Conservation (phyloP, 441 rosid species). For the Flueggea neowawraea region DNA sequence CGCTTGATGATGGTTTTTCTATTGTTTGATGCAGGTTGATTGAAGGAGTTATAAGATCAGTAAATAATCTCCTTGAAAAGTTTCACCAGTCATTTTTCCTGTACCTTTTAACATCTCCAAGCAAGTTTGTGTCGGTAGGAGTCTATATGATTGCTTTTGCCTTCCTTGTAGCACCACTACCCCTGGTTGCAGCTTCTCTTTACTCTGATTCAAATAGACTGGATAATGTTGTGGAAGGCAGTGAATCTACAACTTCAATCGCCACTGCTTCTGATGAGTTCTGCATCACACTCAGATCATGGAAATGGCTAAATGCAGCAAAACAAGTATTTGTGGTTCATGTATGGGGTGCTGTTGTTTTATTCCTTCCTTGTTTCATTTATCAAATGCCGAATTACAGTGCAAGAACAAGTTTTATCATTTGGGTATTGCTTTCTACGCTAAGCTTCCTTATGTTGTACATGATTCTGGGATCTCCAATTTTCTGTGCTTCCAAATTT, state of each 20-base stretch:
- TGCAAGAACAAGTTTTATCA: conserved; percentile 41
- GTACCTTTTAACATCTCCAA: conserved; percentile 77
- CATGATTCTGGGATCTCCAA: conserved; percentile 42
- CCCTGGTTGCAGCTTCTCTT: conserved; percentile 84
- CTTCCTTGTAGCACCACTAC: conserved; percentile 87
- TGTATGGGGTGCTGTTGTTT: conserved; percentile 57
- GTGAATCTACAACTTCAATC: conserved; percentile 13
- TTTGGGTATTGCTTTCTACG: conserved; percentile 56
- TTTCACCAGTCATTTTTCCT: conserved; percentile 95
- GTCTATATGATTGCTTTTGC: conserved; percentile 97
- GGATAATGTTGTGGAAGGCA: conserved; percentile 24
- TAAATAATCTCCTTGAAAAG: conserved; percentile 93
- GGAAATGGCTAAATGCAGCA: conserved; percentile 78
- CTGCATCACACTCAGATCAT: conserved; percentile 33
- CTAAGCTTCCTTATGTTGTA: conserved; percentile 43
- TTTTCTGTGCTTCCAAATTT: conserved; percentile 19
- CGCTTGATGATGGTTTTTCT: conserved; percentile 3
- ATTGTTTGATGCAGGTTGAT: conserved; percentile 61
- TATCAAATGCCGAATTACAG: conserved; percentile 51
- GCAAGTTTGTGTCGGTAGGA: conserved; percentile 89
- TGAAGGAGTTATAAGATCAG: conserved; percentile 89
- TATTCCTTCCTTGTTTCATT: conserved; percentile 68
- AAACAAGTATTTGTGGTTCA: conserved; percentile 65
- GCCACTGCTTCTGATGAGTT: conserved; percentile 16
- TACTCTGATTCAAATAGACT: conserved; percentile 47